Percentiles rank a stretch among this genome's conserved stretches.
These are phyloP conservation scores for Rubia peregrina DNA, from an alignment of 305 asterid species.

Conservation along the genomic window DNA sequence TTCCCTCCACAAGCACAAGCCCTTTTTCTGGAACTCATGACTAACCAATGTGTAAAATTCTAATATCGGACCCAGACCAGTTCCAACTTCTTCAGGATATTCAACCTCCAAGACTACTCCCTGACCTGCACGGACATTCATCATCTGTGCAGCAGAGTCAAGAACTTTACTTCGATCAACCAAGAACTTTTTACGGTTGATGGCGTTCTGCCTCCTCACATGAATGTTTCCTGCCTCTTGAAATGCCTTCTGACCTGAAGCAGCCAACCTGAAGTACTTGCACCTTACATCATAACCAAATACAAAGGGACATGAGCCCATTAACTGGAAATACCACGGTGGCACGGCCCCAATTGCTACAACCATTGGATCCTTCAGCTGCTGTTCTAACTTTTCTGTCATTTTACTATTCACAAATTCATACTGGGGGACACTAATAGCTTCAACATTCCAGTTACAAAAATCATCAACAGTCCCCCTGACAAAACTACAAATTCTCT, in stretches of 20 bases:
- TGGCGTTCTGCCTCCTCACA: slow-evolving; percentile 44
- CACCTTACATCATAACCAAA: slow-evolving; percentile 85
- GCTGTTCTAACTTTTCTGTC: slow-evolving; percentile 91
- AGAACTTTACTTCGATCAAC: slow-evolving; percentile 69
- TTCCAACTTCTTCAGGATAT: slow-evolving; percentile 89
- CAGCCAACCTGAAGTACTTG: slow-evolving; percentile 65
- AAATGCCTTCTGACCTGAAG: slow-evolving; percentile 42
- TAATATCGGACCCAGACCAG: slow-evolving; percentile 95
- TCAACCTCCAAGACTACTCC: slow-evolving; percentile 79
- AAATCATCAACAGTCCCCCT: slow-evolving; percentile 45
- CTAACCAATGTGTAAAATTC: slow-evolving; percentile 88
- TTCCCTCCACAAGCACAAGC: slow-evolving; percentile 90
- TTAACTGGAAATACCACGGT: slow-evolving; percentile 78
- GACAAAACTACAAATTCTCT: slow-evolving; percentile 45
- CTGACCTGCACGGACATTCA: slow-evolving; percentile 52
- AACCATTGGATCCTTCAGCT: slow-evolving; percentile 68
- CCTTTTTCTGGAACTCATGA: slow-evolving; percentile 71
- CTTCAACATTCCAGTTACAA: slow-evolving; percentile 33
- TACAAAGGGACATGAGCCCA: slow-evolving; percentile 69
- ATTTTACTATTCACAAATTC: slow-evolving; percentile 76
- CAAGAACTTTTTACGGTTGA: slow-evolving; percentile 58
- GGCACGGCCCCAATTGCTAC: slow-evolving; percentile 79
- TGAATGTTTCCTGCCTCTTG: slow-evolving; percentile 36
- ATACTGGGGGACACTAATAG: slow-evolving; percentile 40
- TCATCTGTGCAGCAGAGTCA: slow-evolving; percentile 76